These are phyloP conservation scores for Spencermartinsiella ligniputridi DNA, from an alignment of 1,139 yeast species.

Conservation along the genomic window DNA sequence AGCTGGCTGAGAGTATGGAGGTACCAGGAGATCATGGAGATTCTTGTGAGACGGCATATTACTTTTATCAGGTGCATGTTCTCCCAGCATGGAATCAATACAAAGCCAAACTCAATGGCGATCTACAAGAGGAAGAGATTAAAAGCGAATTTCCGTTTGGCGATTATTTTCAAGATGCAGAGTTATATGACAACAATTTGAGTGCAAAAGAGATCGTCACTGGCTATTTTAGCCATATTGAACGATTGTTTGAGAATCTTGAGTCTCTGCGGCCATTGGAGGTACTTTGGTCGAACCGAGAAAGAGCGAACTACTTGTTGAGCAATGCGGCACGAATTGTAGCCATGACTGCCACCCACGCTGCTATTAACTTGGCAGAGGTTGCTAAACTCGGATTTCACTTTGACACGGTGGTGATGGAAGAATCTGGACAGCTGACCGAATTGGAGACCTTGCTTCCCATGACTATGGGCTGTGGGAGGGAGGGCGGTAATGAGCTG, in stretches of 20 bases:
- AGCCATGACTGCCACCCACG: conserved; percentile 32
- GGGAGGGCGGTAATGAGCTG: conserved; percentile 12
- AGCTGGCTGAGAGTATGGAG: conserved; percentile 34
- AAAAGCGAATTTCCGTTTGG: not conserved
- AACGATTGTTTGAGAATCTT: conserved; percentile 31
- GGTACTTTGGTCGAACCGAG: conserved; percentile 22
- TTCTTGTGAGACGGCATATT: conserved; percentile 40
- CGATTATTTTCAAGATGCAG: not conserved
- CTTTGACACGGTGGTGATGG: conserved; percentile 32
- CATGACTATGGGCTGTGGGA: conserved; percentile 19
- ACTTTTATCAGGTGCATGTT: conserved; percentile 36
- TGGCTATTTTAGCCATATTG: conserved; percentile 21
- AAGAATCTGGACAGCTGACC: conserved; percentile 36
- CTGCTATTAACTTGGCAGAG: conserved; percentile 23
- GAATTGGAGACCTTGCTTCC: conserved; percentile 35
- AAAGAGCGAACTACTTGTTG: conserved; percentile 26
- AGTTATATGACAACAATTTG: not conserved
- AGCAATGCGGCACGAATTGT: conserved; percentile 32
- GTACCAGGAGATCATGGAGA: conserved; percentile 43
- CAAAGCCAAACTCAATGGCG: not conserved
- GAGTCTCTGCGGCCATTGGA: conserved; percentile 35
- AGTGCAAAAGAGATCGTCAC: not conserved
- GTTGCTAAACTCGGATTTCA: conserved; percentile 21
- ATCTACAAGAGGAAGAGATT: not conserved
- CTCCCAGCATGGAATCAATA: conserved; percentile 31